Percentiles rank a stretch among this genome's conserved stretches.
phyloP scores from a whole-genome alignment of 768 basidiomycete genomes.

The Favolaschia claudopus region DNA sequence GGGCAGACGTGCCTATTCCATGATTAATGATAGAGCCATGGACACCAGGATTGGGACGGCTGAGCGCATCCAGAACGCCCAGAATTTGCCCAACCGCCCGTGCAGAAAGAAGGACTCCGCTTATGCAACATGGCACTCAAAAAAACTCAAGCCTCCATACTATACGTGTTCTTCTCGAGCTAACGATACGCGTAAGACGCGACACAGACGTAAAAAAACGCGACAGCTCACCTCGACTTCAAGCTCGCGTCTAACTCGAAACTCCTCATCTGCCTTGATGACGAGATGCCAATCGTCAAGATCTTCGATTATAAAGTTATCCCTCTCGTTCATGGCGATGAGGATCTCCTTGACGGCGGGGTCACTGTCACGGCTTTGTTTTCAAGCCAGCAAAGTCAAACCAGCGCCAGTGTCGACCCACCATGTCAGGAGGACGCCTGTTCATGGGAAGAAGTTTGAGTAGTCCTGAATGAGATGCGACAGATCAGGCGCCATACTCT shows the following conservation, averaged over 20 bases:
- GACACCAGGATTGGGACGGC: no score
- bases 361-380: slow-evolving; percentile 65
- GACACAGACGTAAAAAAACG: neutral
- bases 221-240: slow-evolving; percentile 71
- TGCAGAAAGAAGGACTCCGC: no score
- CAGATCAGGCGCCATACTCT: neutral
- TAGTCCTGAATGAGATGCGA: neutral
- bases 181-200: slow-evolving; percentile 36
- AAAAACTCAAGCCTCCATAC: slow-evolving; percentile 60
- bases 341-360: slow-evolving; percentile 91
- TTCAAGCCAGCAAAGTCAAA: no score
- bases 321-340: slow-evolving; percentile 80
- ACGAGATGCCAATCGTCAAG: slow-evolving; percentile 85
- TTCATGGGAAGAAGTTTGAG: neutral
- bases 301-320: slow-evolving; percentile 86
- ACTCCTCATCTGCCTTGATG: slow-evolving; percentile 85
- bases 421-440: slow-evolving; percentile 23
- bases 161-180: slow-evolving; percentile 90
- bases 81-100: no score
- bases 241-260: slow-evolving; percentile 72
- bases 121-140: no score
- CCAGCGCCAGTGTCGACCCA: neutral
- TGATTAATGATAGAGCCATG: no score
- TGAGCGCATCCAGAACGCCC: no score
- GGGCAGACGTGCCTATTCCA: no score